A percentile compares a stretch with the other conserved stretches of the same genome.
Evolutionary conservation across 2,329 filamentous ascomycete genomes (phyloP).

Genomic region (Fusarium tanahbumbuense): DNA sequence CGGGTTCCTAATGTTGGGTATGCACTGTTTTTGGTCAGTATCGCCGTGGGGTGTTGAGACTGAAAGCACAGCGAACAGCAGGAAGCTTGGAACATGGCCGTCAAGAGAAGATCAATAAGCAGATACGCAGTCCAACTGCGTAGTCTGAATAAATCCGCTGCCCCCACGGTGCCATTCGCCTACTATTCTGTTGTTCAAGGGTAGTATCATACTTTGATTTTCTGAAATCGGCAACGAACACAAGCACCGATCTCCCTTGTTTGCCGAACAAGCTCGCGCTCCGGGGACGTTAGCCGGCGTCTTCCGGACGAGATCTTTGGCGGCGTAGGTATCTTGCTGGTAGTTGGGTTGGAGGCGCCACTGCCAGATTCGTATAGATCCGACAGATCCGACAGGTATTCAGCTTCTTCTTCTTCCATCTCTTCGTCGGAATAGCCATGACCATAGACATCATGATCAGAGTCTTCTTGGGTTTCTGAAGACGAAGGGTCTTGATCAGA

Average conservation of each 20-base stretch:
- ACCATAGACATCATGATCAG: background rate
- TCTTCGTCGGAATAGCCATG: background rate
- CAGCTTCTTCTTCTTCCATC: slow-evolving; percentile 7
- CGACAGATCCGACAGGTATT: background rate
- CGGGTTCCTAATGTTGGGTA: slow-evolving; percentile 47
- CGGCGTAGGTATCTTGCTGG: background rate
- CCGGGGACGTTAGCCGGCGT: background rate
- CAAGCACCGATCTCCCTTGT: slow-evolving; percentile 27
- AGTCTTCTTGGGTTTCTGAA: background rate
- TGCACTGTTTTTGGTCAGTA: slow-evolving; percentile 51
- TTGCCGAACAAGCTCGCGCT: background rate
- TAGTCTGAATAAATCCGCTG: background rate
- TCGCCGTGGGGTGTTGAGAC: background rate
- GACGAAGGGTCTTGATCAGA: background rate
- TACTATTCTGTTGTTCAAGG: background rate
- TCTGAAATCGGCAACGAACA: slow-evolving; percentile 41
- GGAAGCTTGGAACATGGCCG: background rate
- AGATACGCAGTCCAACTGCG: background rate
- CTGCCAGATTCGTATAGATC: background rate
- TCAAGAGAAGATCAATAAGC: background rate
- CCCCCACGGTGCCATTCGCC: background rate
- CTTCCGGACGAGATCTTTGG: background rate
- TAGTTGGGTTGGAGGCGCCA: background rate
- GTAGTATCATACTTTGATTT: slow-evolving; percentile 32
- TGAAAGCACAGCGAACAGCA: background rate